A percentile compares a stretch with the other conserved stretches of the same genome.
phyloP scores from a whole-genome alignment of 495 filamentous ascomycete species.

The Neurospora sublineolata region DNA sequence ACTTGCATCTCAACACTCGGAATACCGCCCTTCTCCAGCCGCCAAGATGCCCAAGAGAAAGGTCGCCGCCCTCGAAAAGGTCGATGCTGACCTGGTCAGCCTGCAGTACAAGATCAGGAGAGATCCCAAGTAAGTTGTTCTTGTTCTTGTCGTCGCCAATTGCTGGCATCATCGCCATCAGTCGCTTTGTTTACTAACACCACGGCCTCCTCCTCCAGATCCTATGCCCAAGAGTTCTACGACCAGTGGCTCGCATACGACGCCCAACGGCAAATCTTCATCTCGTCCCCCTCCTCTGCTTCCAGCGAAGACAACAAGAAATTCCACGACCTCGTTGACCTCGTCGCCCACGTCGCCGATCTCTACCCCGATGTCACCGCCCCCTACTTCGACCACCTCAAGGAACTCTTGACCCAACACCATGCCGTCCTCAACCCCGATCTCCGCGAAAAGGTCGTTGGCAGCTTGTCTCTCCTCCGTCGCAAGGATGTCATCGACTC shows the following conservation, averaged over 20 bases:
- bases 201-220: constrained; percentile 30
- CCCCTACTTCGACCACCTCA: constrained; percentile 69
- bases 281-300: constrained; percentile 64
- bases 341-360: constrained; percentile 84
- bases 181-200: neutral
- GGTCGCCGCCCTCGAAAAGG: constrained; percentile 83
- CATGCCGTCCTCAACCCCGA: constrained; percentile 71
- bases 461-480: constrained; percentile 72
- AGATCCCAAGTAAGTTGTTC: constrained; percentile 55
- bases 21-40: neutral
- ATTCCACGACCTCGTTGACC: constrained; percentile 67
- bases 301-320: constrained; percentile 66
- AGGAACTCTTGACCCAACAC: constrained; percentile 64
- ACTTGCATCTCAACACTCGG: neutral
- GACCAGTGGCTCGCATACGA: constrained; percentile 90
- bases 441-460: constrained; percentile 85
- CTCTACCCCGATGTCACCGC: constrained; percentile 76
- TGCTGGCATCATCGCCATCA: neutral
- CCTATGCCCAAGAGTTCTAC: constrained; percentile 76
- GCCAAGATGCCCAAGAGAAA: constrained; percentile 69
- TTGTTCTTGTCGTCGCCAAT: neutral
- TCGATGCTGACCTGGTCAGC: constrained; percentile 82
- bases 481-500: constrained; percentile 91
- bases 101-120: constrained; percentile 79
- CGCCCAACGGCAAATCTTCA: constrained; percentile 78